Evolutionary conservation across 2,329 filamentous ascomycete species (phyloP).

Genomic region (Uncinocarpus reesii): DNA sequence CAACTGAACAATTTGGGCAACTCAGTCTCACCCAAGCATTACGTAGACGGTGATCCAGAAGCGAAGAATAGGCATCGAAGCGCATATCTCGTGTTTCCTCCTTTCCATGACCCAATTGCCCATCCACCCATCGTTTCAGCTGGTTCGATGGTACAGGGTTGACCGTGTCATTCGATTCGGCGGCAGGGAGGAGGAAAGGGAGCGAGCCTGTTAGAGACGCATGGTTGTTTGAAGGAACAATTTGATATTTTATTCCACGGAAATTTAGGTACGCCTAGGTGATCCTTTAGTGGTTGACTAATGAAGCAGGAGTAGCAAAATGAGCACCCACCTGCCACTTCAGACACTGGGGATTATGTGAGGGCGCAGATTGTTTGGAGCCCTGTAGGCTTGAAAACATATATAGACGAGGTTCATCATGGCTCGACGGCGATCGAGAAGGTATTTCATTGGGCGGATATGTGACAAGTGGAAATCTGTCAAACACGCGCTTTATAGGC

Average conservation of each 20-base stretch:
- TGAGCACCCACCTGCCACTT: slow-evolving; percentile 73
- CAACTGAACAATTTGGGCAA: slow-evolving; percentile 3
- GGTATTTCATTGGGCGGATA: slow-evolving; percentile 69
- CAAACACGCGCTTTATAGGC: slow-evolving; percentile 73
- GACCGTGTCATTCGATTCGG: slow-evolving; percentile 22
- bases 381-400: slow-evolving; percentile 62
- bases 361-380: slow-evolving; percentile 53
- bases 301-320: background rate
- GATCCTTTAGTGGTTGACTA: background rate
- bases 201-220: slow-evolving; percentile 81
- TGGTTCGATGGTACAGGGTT: slow-evolving; percentile 52
- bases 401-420: slow-evolving; percentile 53
- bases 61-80: slow-evolving; percentile 54
- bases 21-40: slow-evolving; percentile 58
- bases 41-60: slow-evolving; percentile 67
- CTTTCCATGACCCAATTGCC: slow-evolving; percentile 38
- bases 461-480: slow-evolving; percentile 66
- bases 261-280: slow-evolving; percentile 71
- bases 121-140: slow-evolving; percentile 58
- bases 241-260: slow-evolving; percentile 54
- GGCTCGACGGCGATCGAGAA: slow-evolving; percentile 43
- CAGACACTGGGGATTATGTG: slow-evolving; percentile 84
- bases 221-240: slow-evolving; percentile 75
- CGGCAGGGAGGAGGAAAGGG: slow-evolving; percentile 65
- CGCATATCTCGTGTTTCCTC: slow-evolving; percentile 46